Percentiles rank a stretch among this genome's conserved stretches.
Conservation (phyloP, 805 yeast species). For the Kuraishia floccosa region DNA sequence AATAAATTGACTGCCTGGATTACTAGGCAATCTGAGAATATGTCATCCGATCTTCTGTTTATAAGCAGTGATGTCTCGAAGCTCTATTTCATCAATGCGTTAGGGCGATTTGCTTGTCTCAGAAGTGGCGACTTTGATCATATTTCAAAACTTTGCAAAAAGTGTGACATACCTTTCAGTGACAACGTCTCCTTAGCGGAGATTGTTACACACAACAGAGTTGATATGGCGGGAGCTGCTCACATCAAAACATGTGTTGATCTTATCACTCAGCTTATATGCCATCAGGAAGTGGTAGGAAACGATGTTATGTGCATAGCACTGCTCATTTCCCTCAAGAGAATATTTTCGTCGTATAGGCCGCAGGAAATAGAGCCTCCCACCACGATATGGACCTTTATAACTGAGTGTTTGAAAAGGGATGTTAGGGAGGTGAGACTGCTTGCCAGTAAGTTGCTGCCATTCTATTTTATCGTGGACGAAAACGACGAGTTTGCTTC, state of each 20-base stretch:
- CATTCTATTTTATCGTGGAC: constrained; percentile 33
- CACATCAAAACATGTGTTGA: background rate
- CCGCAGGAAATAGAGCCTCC: constrained; percentile 27
- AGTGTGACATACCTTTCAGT: constrained; percentile 19
- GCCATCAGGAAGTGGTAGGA: background rate
- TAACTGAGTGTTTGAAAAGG: constrained; percentile 26
- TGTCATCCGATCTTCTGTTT: too few species aligned
- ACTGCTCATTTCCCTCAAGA: constrained; percentile 31
- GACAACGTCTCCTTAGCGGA: background rate
- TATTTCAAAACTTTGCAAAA: constrained; percentile 18
- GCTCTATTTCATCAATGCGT: constrained; percentile 20
- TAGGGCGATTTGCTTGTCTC: constrained; percentile 23
- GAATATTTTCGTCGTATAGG: constrained; percentile 39
- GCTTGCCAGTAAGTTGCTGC: constrained; percentile 38
- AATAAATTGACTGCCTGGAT: too few species aligned
- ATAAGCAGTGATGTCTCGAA: constrained; percentile 7
- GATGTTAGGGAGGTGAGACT: constrained; percentile 45
- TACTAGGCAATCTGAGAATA: too few species aligned
- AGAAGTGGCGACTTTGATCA: constrained; percentile 20
- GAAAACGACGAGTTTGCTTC: constrained; percentile 26
- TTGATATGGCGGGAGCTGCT: background rate
- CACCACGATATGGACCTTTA: constrained; percentile 23
- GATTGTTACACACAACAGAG: background rate
- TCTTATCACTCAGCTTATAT: background rate
- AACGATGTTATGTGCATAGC: constrained; percentile 7